Percentiles rank a stretch among this genome's conserved stretches.
Conservation (phyloP, 1,284 basidiomycete genomes). For the Ganoderma multipileum region DNA sequence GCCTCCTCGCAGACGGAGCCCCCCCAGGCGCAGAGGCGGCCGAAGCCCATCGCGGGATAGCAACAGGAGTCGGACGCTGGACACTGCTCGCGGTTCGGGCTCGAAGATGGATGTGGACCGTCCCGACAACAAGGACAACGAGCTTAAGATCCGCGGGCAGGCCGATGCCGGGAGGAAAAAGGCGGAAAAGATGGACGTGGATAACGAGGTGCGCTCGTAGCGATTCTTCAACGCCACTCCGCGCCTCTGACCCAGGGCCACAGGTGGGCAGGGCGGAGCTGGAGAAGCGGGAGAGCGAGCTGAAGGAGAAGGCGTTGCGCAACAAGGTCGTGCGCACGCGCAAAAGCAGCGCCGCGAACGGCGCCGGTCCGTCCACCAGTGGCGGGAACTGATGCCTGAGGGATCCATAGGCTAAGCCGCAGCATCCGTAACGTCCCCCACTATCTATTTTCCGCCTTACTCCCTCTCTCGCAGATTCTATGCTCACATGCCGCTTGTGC, state of each 20-base stretch:
- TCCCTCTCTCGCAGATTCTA: not conserved
- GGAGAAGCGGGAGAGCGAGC: constrained; percentile 70
- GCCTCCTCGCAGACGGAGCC: constrained; percentile 33
- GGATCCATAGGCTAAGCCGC: not conserved
- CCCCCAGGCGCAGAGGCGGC: constrained; percentile 31
- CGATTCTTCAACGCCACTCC: not conserved
- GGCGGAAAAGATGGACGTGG: constrained; percentile 34
- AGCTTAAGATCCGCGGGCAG: constrained; percentile 78
- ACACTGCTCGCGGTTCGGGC: constrained; percentile 21
- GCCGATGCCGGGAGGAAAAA: constrained; percentile 58
- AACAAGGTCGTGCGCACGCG: constrained; percentile 81
- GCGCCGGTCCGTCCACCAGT: constrained; percentile 2
- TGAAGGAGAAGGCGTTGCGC: constrained; percentile 79
- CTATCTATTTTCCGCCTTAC: not conserved
- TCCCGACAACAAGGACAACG: constrained; percentile 40
- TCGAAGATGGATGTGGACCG: constrained; percentile 57
- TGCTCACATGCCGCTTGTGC: constrained; percentile 10
- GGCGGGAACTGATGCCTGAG: not conserved
- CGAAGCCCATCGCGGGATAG: constrained; percentile 25
- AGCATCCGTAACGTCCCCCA: constrained; percentile 15
- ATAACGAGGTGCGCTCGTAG: constrained; percentile 1
- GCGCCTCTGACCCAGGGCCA: constrained; percentile 3
- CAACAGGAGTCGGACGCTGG: constrained; percentile 34
- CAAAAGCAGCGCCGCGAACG: constrained; percentile 46
- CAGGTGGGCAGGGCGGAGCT: constrained; percentile 42